phyloP scores from a whole-genome alignment of 495 filamentous ascomycete species.

The Margaritispora aquatica region DNA sequence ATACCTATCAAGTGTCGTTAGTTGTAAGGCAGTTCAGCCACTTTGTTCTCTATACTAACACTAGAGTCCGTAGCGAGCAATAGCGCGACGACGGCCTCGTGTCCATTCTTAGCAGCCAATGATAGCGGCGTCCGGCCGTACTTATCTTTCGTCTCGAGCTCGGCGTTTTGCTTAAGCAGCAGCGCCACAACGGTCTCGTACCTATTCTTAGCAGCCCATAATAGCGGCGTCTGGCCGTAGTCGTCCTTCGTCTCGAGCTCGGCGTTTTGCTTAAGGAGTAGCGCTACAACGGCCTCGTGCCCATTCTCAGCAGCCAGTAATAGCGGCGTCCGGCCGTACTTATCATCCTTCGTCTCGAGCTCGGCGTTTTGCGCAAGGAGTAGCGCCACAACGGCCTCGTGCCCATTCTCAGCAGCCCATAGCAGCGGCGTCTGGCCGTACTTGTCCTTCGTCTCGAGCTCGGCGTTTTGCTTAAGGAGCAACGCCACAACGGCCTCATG shows the following conservation, averaged over 20 bases:
- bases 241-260: slow-evolving; percentile 20
- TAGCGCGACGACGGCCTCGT: not conserved
- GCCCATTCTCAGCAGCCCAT: not conserved
- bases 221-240: slow-evolving; percentile 25
- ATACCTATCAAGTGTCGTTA: slow-evolving; percentile 7
- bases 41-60: too few relatives aligned
- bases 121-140: not conserved
- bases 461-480: not conserved
- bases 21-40: too few relatives aligned
- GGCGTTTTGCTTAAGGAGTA: slow-evolving; percentile 21
- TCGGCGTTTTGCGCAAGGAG: not conserved
- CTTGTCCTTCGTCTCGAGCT: not conserved
- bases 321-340: slow-evolving; percentile 22
- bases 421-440: not conserved
- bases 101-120: not conserved
- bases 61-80: not conserved
- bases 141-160: not conserved
- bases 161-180: slow-evolving; percentile 13
- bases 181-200: slow-evolving; percentile 12
- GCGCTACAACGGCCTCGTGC: slow-evolving; percentile 10
- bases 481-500: not conserved
- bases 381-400: not conserved
- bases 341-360: not conserved
- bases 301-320: slow-evolving; percentile 23
- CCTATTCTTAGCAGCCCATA: slow-evolving; percentile 21